phyloP scores from a whole-genome alignment of 805 yeast species.

The Tetrapisispora arboricola region DNA sequence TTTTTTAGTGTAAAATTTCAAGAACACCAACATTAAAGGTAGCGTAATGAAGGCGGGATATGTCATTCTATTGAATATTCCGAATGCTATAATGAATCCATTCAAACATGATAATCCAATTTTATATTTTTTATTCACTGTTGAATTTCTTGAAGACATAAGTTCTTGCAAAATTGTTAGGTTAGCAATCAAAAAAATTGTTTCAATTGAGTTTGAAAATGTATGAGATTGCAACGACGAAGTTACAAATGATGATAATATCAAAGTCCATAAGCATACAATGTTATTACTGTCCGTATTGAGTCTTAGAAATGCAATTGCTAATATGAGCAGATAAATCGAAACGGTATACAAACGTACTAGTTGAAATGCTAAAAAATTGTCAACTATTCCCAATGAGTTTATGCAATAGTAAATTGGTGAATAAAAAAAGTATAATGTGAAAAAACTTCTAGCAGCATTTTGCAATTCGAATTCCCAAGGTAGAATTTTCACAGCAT shows the following conservation, averaged over 20 bases:
- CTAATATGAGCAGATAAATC: slow-evolving; percentile 13
- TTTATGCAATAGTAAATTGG: slow-evolving; percentile 39
- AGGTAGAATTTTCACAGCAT: slow-evolving; percentile 35
- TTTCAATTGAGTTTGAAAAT: slow-evolving; percentile 82
- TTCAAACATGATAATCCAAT: slow-evolving; percentile 19
- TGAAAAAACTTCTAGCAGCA: slow-evolving; percentile 56
- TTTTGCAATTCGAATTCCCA: slow-evolving; percentile 66
- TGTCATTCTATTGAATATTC: slow-evolving; percentile 77
- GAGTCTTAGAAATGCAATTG: background rate
- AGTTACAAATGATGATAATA: slow-evolving; percentile 57
- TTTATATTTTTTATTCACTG: background rate
- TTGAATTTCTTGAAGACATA: background rate
- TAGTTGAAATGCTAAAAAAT: slow-evolving; percentile 43
- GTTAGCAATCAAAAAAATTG: slow-evolving; percentile 33
- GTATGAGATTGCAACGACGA: slow-evolving; percentile 77
- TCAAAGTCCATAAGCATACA: slow-evolving; percentile 20
- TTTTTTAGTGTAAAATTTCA: slow-evolving; percentile 31
- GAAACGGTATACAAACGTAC: slow-evolving; percentile 40
- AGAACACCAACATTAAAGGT: slow-evolving; percentile 42
- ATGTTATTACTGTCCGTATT: background rate
- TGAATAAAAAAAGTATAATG: slow-evolving; percentile 58
- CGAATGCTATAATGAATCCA: slow-evolving; percentile 49
- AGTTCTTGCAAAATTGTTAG: slow-evolving; percentile 29
- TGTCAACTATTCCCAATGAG: slow-evolving; percentile 21
- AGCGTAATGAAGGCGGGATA: slow-evolving; percentile 63